These are phyloP conservation scores for Talaromyces verruculosus DNA, from an alignment of 2,329 filamentous ascomycete species.

Conservation along the genomic window DNA sequence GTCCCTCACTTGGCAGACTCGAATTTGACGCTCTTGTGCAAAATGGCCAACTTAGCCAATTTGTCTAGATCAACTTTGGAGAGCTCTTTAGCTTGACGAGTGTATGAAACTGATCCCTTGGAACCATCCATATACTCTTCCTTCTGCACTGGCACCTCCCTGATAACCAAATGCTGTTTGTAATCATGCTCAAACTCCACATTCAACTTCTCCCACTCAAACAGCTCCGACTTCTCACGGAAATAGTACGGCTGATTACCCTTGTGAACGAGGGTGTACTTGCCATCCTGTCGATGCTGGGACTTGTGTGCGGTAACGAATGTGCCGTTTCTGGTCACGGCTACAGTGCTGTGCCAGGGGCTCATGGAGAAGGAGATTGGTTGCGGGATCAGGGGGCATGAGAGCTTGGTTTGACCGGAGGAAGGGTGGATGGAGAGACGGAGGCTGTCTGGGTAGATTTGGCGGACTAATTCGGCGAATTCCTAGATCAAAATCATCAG, in stretches of 20 bases:
- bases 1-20: background rate
- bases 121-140: background rate
- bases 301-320: conserved; percentile 30
- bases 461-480: conserved; percentile 32
- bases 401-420: conserved; percentile 30
- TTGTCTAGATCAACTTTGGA: conserved; percentile 7
- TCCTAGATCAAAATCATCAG: conserved; percentile 32
- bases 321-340: conserved; percentile 31
- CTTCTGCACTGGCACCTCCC: background rate
- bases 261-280: conserved; percentile 50
- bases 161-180: conserved; percentile 26
- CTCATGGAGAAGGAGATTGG: conserved; percentile 27
- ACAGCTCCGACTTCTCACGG: conserved; percentile 50
- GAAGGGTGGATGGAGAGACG: conserved; percentile 35
- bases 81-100: background rate
- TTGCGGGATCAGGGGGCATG: conserved; percentile 30
- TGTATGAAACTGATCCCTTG: background rate
- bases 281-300: conserved; percentile 29
- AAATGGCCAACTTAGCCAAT: background rate
- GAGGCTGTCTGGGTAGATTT: conserved; percentile 31
- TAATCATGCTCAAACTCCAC: conserved; percentile 51
- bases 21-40: conserved; percentile 8
- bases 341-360: conserved; percentile 39
- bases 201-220: conserved; percentile 43
- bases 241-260: conserved; percentile 51